Evolutionary conservation across 331 rosid species (phyloP).

Genomic region (Pyracantha coccinea): DNA sequence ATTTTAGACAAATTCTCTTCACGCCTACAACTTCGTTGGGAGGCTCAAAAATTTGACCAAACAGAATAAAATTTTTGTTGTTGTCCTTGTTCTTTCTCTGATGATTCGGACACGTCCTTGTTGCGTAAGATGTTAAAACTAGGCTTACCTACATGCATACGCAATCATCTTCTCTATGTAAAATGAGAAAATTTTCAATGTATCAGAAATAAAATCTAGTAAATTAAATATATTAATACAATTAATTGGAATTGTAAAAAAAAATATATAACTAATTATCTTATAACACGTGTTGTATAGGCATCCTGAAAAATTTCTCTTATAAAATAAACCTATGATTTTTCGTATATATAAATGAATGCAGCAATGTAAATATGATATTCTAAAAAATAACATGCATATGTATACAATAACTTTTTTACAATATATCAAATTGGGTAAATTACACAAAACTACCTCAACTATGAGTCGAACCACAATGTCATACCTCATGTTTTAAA

Average conservation of each 20-base stretch:
- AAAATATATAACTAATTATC: too few species aligned
- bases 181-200: too few species aligned
- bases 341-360: neutral
- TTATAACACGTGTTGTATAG: too few species aligned
- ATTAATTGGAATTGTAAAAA: too few species aligned
- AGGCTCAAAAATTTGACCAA: neutral
- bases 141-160: neutral
- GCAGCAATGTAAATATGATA: neutral
- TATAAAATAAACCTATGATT: neutral
- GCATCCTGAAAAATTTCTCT: neutral
- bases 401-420: neutral
- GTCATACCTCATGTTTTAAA: too few species aligned
- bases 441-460: too few species aligned
- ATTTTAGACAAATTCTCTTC: neutral
- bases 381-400: neutral
- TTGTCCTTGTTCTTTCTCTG: neutral
- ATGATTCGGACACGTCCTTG: conserved; percentile 2
- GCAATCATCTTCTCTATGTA: too few species aligned
- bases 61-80: neutral
- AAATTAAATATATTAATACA: too few species aligned
- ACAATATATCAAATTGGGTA: too few species aligned
- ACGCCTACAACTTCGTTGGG: neutral
- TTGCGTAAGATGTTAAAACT: neutral
- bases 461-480: too few species aligned
- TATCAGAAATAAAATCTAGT: too few species aligned